Evolutionary conservation across 805 yeast species (phyloP), one percentile per base, ranked within the genome.

Genomic region (Starmerella sirachaensis): DNA sequence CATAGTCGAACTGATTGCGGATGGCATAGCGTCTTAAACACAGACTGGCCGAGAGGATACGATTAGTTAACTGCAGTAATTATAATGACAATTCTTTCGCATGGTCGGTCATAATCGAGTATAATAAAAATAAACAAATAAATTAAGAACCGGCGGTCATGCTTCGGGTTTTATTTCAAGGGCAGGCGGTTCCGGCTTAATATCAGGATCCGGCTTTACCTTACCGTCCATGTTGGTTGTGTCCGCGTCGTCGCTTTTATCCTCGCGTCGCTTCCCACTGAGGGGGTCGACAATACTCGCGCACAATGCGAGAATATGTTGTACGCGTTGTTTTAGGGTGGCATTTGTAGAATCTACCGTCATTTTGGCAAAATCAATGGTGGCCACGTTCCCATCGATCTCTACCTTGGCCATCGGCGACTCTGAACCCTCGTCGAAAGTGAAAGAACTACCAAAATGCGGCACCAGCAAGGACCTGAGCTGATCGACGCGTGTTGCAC

Each of bases 361-460:
- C 58, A 85, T 68, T 24, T 69, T 70, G 2, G 63, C 54, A 48
- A 78, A 82, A 47, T 77, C 70, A 13, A 91, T 71, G 7, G 59
- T 60, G 1, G 96, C 97, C 31, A 65, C 76, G 43, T 69, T 72
- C 41, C 76, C 76, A 27, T 94, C 97, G 35, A 88, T 76, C 22
- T 67, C 69, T 11, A 91, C 70, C 1, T 57, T 53, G 0, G 83
- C 81, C 51, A 37, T 62, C 60, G 40, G 64, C 58, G 62, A 55
- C 20, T 35, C 28, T 4, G 40, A 26, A 6, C 61, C 62, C 0
- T 61, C 52, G 8, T 51, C 41, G 18, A 53, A 49, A 1, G 42
- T 41, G 42, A 81, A 72, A 1, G 85, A 59, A 18, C 79, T 83
- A 12, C 97, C 98, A 61, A 91, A 91, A 52, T 91, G 99, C 1